Base-by-base conservation (phyloP, 257 asterid species). In the Salvia miltiorrhiza region DNA sequence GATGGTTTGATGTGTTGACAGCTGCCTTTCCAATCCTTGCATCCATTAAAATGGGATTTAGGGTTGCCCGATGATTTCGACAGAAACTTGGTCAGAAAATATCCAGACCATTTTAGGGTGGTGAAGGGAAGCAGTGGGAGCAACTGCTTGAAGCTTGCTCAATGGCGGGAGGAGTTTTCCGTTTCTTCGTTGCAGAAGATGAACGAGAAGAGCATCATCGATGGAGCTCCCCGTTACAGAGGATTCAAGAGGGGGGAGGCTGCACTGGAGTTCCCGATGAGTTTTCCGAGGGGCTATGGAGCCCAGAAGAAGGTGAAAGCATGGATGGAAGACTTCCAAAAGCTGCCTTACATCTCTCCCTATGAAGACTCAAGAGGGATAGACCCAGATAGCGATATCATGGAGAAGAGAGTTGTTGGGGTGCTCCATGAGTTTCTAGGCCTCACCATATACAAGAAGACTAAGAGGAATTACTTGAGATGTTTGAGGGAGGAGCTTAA, bases 251-350 rank as follows among this genome's bases (percentile, higher is more conserved):
- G 85, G 61, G 97, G 97, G 5, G 87, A 87, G 79, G 85, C 93
- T 1, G 91, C 94, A 4, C 74, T 90, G 67, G 85, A 87, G 76
- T 93, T 90, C 63, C 96, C 91, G 3, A 87, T 93, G 99, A 93
- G 92, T 63, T 90, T 88, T 60, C 99, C 99, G 0, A 87, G 97
- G 77, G 95, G 96, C 24, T 93, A 93, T 47, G 97, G 99, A 49
- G 95, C 86, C 0, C 99, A 87, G 64, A 93, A 88, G 63, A 93
- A 88, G 88, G 99, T 93, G 63, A 88, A 81, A 65, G 91, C 86
- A 3, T 93, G 99, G 99, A 93, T 93, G 97, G 92, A 90, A 19
- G 99, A 93, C 67, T 93, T 93, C 45, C 97, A 93, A 20, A 93
- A 93, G 76, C 75, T 93, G 59, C 99, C 99, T 1, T 93, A 90